Evolutionary conservation across 331 rosid genomes (phyloP).

Genomic region (Spiraea crenata): DNA sequence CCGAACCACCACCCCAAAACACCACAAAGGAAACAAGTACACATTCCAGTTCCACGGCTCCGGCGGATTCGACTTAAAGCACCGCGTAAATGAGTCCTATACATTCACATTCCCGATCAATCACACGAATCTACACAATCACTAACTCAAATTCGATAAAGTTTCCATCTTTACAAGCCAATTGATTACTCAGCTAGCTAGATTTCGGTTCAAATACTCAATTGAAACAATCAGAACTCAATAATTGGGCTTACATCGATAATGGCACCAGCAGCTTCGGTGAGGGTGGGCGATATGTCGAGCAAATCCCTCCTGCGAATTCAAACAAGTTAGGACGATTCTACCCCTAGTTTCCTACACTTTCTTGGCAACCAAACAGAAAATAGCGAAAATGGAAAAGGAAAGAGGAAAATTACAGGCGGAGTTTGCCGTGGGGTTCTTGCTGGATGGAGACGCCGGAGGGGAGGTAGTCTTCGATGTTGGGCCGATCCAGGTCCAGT

Average conservation of each 20-base stretch:
- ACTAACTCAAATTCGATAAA: background rate
- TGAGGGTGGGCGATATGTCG: constrained; percentile 74
- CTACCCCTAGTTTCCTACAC: background rate
- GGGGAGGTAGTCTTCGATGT: constrained; percentile 92
- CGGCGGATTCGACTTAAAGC: constrained; percentile 94
- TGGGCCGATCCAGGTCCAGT: constrained; percentile 89
- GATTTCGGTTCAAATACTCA: background rate
- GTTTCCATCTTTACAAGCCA: background rate
- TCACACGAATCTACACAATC: background rate
- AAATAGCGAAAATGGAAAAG: background rate
- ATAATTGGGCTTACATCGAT: constrained; percentile 59
- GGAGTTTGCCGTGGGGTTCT: constrained; percentile 79
- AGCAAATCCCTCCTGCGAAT: constrained; percentile 72
- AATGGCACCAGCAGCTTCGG: constrained; percentile 98
- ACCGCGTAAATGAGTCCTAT: constrained; percentile 88
- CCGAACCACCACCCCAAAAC: constrained; percentile 78
- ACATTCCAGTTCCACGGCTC: constrained; percentile 99
- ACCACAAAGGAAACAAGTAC: constrained; percentile 93
- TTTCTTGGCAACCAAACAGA: constrained; percentile 21
- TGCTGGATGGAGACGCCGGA: constrained; percentile 78
- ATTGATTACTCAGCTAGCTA: background rate
- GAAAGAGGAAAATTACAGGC: constrained; percentile 44
- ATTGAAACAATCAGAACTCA: background rate
- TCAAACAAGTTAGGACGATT: background rate
- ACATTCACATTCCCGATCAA: constrained; percentile 12